Evolutionary conservation across 2,329 filamentous ascomycete genomes (phyloP).

Genomic region (Septoria petroselini): DNA sequence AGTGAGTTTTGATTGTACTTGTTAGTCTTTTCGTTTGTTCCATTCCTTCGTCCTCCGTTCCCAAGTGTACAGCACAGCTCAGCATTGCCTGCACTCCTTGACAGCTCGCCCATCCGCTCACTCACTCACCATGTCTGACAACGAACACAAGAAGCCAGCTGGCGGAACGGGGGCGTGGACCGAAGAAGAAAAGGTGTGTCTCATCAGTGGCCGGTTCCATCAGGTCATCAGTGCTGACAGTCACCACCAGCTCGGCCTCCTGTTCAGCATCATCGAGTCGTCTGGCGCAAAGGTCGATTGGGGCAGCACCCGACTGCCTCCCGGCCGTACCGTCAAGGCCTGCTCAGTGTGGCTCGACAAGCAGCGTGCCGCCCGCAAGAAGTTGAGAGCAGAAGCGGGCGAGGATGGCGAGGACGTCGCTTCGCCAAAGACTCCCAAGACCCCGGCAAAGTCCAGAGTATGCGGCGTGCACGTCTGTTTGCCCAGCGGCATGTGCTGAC

Average conservation of each 20-base stretch:
- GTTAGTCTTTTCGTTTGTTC: neutral
- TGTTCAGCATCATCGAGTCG: conserved; percentile 34
- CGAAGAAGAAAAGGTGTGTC: conserved; percentile 34
- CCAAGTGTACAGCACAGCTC: neutral
- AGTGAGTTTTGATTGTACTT: neutral
- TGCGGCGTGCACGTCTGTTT: neutral
- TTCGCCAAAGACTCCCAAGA: conserved; percentile 13
- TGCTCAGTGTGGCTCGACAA: conserved; percentile 34
- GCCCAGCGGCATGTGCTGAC: conserved; percentile 7
- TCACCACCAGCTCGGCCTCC: conserved; percentile 24
- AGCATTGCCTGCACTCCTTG: neutral
- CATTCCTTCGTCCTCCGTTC: conserved; percentile 13
- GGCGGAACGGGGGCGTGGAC: conserved; percentile 32
- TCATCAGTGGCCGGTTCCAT: neutral
- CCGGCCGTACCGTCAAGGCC: conserved; percentile 35
- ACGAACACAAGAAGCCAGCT: conserved; percentile 8
- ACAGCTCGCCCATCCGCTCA: conserved; percentile 4
- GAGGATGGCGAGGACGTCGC: conserved; percentile 15
- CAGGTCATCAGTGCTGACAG: neutral
- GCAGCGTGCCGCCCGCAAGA: conserved; percentile 34
- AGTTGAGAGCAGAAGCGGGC: conserved; percentile 19
- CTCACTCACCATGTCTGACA: conserved; percentile 27
- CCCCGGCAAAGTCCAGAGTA: conserved; percentile 25
- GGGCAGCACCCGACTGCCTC: conserved; percentile 32
- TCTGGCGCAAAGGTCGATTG: conserved; percentile 30